Conservation (phyloP, 352 stramenopile genomes). For the Phytophthora tubulina region DNA sequence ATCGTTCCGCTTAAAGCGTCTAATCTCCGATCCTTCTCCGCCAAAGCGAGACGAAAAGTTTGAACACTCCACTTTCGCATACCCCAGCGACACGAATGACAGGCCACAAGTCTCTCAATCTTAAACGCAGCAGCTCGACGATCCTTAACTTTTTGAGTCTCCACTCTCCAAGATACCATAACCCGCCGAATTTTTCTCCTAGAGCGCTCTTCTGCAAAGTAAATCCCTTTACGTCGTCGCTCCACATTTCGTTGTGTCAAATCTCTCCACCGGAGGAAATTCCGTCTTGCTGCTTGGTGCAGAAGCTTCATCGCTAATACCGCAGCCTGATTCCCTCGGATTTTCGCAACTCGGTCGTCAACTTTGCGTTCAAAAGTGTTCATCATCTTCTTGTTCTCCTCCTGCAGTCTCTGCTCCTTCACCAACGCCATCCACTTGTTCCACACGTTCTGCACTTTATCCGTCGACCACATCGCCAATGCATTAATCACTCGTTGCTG, state of each 20-base stretch:
- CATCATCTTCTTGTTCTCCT: constrained; percentile 25
- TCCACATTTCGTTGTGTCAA: constrained; percentile 8
- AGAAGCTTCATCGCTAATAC: constrained; percentile 27
- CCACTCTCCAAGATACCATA: constrained; percentile 22
- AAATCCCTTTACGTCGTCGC: constrained; percentile 2
- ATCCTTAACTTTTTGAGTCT: constrained; percentile 8
- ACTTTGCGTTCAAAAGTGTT: constrained; percentile 20
- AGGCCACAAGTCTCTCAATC: constrained; percentile 12
- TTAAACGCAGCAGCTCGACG: constrained; percentile 3
- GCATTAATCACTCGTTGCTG: constrained; percentile 43
- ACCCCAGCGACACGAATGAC: constrained; percentile 14
- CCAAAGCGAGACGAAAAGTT: constrained; percentile 27
- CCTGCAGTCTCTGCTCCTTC: constrained; percentile 14
- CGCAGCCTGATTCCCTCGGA: constrained; percentile 27
- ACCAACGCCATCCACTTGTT: constrained; percentile 41
- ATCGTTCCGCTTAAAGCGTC: constrained; percentile 5
- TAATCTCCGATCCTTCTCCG: constrained; percentile 17
- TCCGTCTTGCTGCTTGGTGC: constrained; percentile 27
- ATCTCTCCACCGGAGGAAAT: constrained; percentile 26
- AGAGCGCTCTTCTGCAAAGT: not conserved
- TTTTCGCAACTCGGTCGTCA: constrained; percentile 20
- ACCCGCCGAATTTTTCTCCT: constrained; percentile 2
- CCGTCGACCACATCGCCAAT: constrained; percentile 42
- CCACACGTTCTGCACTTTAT: constrained; percentile 49
- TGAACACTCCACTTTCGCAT: constrained; percentile 34